Conservation (phyloP, 176 grass and related monocot species). For the Triticum timopheevii region DNA sequence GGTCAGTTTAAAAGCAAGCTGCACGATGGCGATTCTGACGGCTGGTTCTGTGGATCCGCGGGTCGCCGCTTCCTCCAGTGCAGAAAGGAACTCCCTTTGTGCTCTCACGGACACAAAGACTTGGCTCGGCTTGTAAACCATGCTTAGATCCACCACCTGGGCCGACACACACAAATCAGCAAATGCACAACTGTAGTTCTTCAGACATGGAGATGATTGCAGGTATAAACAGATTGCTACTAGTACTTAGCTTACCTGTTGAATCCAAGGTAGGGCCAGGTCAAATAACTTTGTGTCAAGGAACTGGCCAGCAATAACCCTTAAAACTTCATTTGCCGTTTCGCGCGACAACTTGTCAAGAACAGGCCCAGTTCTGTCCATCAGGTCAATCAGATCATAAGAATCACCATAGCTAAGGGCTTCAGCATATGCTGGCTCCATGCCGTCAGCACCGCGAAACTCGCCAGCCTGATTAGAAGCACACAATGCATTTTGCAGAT, state of each 20-base stretch:
- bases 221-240: not conserved
- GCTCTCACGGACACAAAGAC: slow-evolving; percentile 75
- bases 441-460: slow-evolving; percentile 42
- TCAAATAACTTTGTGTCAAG: slow-evolving; percentile 62
- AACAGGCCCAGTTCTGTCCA: slow-evolving; percentile 94
- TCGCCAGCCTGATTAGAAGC: slow-evolving; percentile 36
- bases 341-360: slow-evolving; percentile 71
- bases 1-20: slow-evolving; percentile 60
- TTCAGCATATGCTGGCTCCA: slow-evolving; percentile 74
- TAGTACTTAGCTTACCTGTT: slow-evolving; percentile 53
- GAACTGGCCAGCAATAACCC: slow-evolving; percentile 49
- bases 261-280: slow-evolving; percentile 73
- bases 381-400: slow-evolving; percentile 63
- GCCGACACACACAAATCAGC: slow-evolving; percentile 22
- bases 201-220: not conserved
- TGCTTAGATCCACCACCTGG: slow-evolving; percentile 81
- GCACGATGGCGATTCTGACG: slow-evolving; percentile 54
- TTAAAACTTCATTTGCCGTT: slow-evolving; percentile 64
- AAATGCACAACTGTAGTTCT: slow-evolving; percentile 28
- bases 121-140: slow-evolving; percentile 60
- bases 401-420: slow-evolving; percentile 60
- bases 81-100: slow-evolving; percentile 70
- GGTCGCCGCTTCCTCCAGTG: slow-evolving; percentile 59
- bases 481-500: slow-evolving; percentile 26
- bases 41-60: slow-evolving; percentile 49